Percentiles rank a stretch among this genome's conserved stretches.
Evolutionary conservation across 148 eudicot species (phyloP).

Genomic region (Rhododendron kiyosumense): DNA sequence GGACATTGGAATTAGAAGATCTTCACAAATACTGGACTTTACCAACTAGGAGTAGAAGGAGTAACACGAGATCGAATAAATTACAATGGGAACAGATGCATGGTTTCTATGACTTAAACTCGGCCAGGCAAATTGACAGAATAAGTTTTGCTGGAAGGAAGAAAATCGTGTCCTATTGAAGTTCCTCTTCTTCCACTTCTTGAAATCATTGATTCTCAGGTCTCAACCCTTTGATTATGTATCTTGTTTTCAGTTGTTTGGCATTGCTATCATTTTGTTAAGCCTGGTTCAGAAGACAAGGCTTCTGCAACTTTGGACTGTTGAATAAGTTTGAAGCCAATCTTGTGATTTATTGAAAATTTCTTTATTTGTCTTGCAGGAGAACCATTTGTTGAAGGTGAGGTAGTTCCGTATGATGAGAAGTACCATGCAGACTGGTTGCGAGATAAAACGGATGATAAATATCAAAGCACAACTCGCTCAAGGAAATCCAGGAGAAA

Average conservation of each 20-base stretch:
- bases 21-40: not conserved
- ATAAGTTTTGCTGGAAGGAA: not conserved
- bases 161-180: not conserved
- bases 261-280: not conserved
- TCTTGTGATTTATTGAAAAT: not conserved
- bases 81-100: not conserved
- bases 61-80: not conserved
- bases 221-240: not conserved
- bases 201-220: not conserved
- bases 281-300: not conserved
- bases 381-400: constrained; percentile 28
- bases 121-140: not conserved
- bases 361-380: constrained; percentile 13
- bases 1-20: not conserved
- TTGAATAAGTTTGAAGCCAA: not conserved
- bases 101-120: not conserved
- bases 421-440: constrained; percentile 25
- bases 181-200: not conserved
- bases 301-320: not conserved
- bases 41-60: not conserved
- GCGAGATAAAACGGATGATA: constrained; percentile 7
- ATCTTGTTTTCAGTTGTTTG: not conserved
- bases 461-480: not conserved
- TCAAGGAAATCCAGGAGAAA: constrained; percentile 18
- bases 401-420: constrained; percentile 25